These are phyloP conservation scores for maize (Zea mays) DNA, from an alignment of 176 grass and related monocot species.

Conservation along the genomic window DNA sequence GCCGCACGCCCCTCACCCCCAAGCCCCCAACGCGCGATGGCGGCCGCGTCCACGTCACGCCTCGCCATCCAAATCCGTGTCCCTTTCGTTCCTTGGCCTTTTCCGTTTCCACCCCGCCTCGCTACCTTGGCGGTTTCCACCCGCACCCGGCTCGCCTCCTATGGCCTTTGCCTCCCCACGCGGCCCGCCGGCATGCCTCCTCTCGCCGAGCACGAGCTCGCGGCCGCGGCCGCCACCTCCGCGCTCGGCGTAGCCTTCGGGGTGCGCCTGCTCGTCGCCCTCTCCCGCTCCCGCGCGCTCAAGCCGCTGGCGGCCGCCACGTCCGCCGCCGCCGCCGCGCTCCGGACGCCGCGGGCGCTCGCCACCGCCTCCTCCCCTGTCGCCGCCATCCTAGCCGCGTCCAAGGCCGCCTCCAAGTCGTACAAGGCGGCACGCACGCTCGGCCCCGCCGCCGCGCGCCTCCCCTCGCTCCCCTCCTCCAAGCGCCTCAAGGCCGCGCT, in stretches of 20 bases:
- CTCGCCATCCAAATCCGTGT: not conserved
- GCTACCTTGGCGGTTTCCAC: not conserved
- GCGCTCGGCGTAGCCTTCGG: slow-evolving; percentile 59
- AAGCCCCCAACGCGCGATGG: slow-evolving; percentile 5
- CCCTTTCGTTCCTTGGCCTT: not conserved
- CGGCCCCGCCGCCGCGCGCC: slow-evolving; percentile 32
- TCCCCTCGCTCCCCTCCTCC: slow-evolving; percentile 33
- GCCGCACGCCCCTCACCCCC: no score
- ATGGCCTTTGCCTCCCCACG: slow-evolving; percentile 46
- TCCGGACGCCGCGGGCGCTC: slow-evolving; percentile 51
- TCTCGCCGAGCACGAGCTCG: slow-evolving; percentile 9
- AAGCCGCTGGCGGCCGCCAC: slow-evolving; percentile 67
- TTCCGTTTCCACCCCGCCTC: not conserved
- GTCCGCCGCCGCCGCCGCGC: slow-evolving; percentile 59
- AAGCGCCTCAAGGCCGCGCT: slow-evolving; percentile 66
- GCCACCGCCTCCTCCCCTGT: slow-evolving; percentile 54
- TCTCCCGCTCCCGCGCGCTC: slow-evolving; percentile 53
- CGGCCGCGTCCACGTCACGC: slow-evolving; percentile 39
- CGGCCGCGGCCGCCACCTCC: slow-evolving; percentile 35
- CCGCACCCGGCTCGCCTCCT: not conserved
- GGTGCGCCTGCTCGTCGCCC: slow-evolving; percentile 39
- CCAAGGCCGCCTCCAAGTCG: slow-evolving; percentile 74
- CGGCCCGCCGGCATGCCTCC: slow-evolving; percentile 38
- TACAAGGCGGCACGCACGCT: slow-evolving; percentile 71
- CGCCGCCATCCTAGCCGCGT: slow-evolving; percentile 58